Evolutionary conservation across 2,329 filamentous ascomycete genomes (phyloP).

Genomic region (Fusarium keratoplasticum): DNA sequence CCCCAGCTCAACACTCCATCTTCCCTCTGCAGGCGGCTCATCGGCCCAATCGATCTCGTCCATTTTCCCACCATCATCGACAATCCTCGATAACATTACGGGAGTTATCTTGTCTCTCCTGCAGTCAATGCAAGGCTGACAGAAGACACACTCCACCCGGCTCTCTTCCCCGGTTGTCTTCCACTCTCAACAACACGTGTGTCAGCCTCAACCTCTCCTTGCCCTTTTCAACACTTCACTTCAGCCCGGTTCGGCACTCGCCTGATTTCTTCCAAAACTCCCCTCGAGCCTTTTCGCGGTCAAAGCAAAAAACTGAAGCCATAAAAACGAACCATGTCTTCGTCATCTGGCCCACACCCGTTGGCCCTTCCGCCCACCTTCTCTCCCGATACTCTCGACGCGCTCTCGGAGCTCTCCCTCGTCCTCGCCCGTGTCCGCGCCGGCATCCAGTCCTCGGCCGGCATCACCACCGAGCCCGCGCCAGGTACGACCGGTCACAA

Average conservation of each 20-base stretch:
- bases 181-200: constrained; percentile 8
- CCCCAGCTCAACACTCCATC: background rate
- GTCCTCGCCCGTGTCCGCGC: constrained; percentile 80
- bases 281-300: constrained; percentile 17
- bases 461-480: constrained; percentile 54
- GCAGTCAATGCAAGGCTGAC: constrained; percentile 38
- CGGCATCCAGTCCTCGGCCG: constrained; percentile 56
- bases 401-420: constrained; percentile 82
- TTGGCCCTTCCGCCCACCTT: constrained; percentile 72
- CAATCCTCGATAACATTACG: constrained; percentile 29
- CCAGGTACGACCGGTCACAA: constrained; percentile 49
- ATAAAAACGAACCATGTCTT: constrained; percentile 36
- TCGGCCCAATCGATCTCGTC: constrained; percentile 40
- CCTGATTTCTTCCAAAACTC: constrained; percentile 17
- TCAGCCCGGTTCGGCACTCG: constrained; percentile 13
- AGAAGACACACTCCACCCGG: constrained; percentile 14
- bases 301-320: constrained; percentile 12
- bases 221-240: constrained; percentile 11
- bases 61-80: constrained; percentile 34
- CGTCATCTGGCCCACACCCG: constrained; percentile 53
- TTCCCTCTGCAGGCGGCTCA: constrained; percentile 36
- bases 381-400: constrained; percentile 85
- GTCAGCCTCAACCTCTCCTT: background rate
- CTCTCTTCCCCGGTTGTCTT: constrained; percentile 21
- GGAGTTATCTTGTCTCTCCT: constrained; percentile 5